Percentiles rank a stretch among this genome's conserved stretches.
Evolutionary conservation across 176 grass and related monocot genomes (phyloP).

Genomic region (Rhynchospora pubera): DNA sequence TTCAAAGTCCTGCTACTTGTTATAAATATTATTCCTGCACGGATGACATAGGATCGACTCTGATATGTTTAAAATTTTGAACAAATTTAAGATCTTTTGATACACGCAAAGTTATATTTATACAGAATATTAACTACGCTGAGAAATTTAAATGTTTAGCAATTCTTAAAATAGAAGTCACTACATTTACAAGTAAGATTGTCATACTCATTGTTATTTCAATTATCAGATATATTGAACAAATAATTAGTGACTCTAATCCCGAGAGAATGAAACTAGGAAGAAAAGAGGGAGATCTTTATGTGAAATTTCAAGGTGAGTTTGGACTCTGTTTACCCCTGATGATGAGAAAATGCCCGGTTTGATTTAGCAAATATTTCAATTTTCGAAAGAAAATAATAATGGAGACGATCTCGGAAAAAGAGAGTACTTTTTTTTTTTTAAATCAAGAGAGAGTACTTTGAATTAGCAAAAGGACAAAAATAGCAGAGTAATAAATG

Average conservation of each 20-base stretch:
- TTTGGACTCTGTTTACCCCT: too few relatives aligned
- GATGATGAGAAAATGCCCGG: too few relatives aligned
- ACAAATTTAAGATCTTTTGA: neutral
- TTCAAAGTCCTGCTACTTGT: neutral
- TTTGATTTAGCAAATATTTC: neutral
- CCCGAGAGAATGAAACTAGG: too few relatives aligned
- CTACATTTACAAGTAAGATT: too few relatives aligned
- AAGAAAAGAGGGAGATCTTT: too few relatives aligned
- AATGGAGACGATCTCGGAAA: neutral
- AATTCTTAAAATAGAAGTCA: neutral
- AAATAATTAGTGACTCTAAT: too few relatives aligned
- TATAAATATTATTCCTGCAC: neutral
- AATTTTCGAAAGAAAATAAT: too few relatives aligned
- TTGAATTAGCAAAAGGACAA: neutral
- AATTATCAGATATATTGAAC: too few relatives aligned
- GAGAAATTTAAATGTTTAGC: neutral
- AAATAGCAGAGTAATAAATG: neutral
- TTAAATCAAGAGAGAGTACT: too few relatives aligned
- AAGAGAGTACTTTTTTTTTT: neutral
- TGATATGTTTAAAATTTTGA: neutral
- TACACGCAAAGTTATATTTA: neutral
- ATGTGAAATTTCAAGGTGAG: too few relatives aligned
- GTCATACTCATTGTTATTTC: too few relatives aligned
- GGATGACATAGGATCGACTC: neutral
- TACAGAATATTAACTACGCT: neutral